Conservation (phyloP, 2,329 filamentous ascomycete species). For the Colletotrichum limetticola region DNA sequence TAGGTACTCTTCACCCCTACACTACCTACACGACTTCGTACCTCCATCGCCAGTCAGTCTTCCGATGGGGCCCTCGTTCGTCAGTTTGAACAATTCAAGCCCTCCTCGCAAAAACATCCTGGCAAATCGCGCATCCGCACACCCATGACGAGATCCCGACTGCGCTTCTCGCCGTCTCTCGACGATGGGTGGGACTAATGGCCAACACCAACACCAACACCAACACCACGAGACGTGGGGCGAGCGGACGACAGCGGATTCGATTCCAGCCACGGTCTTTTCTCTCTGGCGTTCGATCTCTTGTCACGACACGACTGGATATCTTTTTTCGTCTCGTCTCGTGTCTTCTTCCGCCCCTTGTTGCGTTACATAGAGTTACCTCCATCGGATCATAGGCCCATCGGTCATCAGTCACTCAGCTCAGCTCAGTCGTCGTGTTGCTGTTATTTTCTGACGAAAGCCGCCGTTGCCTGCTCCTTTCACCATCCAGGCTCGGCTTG, state of each 20-base stretch:
- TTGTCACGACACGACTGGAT: not conserved
- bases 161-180: not conserved
- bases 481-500: not conserved
- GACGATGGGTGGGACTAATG: not conserved
- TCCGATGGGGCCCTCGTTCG: not conserved
- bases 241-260: conserved; percentile 2
- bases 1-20: not conserved
- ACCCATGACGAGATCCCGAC: conserved; percentile 28
- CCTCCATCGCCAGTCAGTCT: conserved; percentile 14
- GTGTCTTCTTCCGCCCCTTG: conserved; percentile 8
- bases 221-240: conserved; percentile 1
- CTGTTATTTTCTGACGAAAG: not conserved
- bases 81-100: not conserved
- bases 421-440: not conserved
- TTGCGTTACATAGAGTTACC: not conserved
- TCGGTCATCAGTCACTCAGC: not conserved
- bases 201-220: not conserved
- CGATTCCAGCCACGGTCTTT: conserved; percentile 18
- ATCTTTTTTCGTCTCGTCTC: not conserved
- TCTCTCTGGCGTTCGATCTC: not conserved
- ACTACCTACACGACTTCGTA: not conserved
- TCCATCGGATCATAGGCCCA: not conserved
- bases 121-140: conserved; percentile 33
- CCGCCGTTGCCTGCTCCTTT: not conserved
- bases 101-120: conserved; percentile 9